These are phyloP conservation scores for Codiaeum variegatum DNA, from an alignment of 441 rosid species.

Conservation along the genomic window DNA sequence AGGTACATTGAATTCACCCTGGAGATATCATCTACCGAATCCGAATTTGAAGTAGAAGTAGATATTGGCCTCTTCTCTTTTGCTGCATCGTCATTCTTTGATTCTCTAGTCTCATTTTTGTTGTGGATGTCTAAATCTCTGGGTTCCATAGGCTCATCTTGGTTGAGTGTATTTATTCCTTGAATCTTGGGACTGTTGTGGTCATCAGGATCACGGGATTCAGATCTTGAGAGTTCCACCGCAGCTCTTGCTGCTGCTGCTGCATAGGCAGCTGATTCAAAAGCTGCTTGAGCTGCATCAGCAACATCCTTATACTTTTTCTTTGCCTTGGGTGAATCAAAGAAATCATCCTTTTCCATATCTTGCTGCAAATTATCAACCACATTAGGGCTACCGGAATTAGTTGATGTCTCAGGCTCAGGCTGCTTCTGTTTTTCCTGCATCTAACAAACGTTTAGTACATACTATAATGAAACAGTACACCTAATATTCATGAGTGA, in stretches of 20 bases:
- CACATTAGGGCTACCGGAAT: conserved; percentile 16
- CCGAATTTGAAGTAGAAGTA: conserved; percentile 41
- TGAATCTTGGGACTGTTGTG: conserved; percentile 20
- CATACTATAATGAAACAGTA: neutral
- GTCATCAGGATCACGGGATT: conserved; percentile 43
- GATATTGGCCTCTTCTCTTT: conserved; percentile 31
- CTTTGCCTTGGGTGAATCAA: conserved; percentile 51
- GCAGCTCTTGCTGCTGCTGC: conserved; percentile 95
- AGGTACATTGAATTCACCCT: conserved; percentile 29
- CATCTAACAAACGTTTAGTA: conserved; percentile 18
- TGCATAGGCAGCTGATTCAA: conserved; percentile 80
- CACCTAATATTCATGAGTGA: neutral
- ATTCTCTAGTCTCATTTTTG: conserved; percentile 18
- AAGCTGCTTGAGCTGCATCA: conserved; percentile 97
- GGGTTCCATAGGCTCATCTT: conserved; percentile 12
- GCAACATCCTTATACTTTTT: conserved; percentile 79
- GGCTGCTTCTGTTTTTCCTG: conserved; percentile 41
- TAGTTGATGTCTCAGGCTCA: conserved; percentile 9
- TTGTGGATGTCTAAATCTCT: conserved; percentile 21
- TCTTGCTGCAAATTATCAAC: conserved; percentile 17
- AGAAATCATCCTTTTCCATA: conserved; percentile 25
- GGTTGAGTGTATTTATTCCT: conserved; percentile 18
- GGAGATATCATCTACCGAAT: conserved; percentile 21
- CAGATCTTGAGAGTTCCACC: conserved; percentile 76
- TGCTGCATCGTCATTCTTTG: conserved; percentile 20